Percentiles rank a stretch among this genome's conserved stretches.
These are phyloP conservation scores for Colletotrichum coccodes DNA, from an alignment of 2,329 filamentous ascomycete species.

Conservation along the genomic window DNA sequence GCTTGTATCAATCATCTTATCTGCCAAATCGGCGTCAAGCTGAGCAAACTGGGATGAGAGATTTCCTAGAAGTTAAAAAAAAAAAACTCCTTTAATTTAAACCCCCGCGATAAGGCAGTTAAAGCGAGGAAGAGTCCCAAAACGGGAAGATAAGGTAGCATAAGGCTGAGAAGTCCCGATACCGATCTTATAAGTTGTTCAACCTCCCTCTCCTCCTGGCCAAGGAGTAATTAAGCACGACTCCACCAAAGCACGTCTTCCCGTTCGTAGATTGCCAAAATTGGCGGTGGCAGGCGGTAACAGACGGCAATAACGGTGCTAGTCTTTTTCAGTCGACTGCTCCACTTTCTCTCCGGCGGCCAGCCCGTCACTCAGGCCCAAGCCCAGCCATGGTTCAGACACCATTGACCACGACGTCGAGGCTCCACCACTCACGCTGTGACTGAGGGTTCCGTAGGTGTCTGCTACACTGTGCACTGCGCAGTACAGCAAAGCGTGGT, in stretches of 20 bases:
- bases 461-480: too few species aligned
- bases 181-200: neutral
- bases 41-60: neutral
- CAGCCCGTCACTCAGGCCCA: constrained; percentile 4
- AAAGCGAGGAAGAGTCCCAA: neutral
- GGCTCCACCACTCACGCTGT: constrained; percentile 6
- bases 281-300: constrained; percentile 6
- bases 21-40: too few species aligned
- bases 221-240: constrained; percentile 4
- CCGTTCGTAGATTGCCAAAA: constrained; percentile 17
- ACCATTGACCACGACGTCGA: neutral
- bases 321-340: neutral
- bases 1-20: neutral
- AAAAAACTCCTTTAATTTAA: too few species aligned
- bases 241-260: constrained; percentile 18
- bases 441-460: neutral
- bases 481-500: neutral
- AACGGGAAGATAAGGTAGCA: neutral
- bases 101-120: too few species aligned
- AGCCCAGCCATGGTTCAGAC: neutral
- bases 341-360: constrained; percentile 9
- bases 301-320: neutral
- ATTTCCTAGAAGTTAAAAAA: too few species aligned
- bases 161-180: neutral
- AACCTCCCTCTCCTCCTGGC: neutral